These are phyloP conservation scores for Vanderwaltozyma polyspora DNA, from an alignment of 805 yeast species.

Conservation along the genomic window DNA sequence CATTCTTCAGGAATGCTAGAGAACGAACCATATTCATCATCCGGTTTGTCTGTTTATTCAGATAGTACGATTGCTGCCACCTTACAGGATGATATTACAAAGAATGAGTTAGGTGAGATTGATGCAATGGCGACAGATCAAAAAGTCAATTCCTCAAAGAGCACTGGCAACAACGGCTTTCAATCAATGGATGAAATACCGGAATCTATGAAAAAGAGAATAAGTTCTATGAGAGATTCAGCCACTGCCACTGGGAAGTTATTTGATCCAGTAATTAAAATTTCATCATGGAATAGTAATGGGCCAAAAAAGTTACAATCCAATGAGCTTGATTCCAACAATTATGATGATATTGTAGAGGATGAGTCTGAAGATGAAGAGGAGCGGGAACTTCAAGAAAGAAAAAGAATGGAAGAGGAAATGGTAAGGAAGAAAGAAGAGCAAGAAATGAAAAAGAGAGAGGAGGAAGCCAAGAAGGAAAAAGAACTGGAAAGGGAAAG, in stretches of 20 bases:
- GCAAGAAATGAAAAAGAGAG: constrained; percentile 17
- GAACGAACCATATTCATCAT: too few species aligned
- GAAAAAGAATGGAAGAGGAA: constrained; percentile 10
- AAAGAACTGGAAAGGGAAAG: constrained; percentile 7
- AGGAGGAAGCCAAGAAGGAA: constrained; percentile 11
- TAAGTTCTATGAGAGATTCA: not conserved
- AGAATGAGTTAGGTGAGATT: too few species aligned
- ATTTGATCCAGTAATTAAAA: constrained; percentile 24
- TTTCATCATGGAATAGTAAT: constrained; percentile 11
- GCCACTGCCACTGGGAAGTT: constrained; percentile 7
- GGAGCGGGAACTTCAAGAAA: constrained; percentile 10
- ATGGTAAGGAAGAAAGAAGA: constrained; percentile 14
- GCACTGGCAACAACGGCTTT: too few species aligned
- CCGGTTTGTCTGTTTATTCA: too few species aligned
- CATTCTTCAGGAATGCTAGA: too few species aligned
- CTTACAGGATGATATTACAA: too few species aligned
- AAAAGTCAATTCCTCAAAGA: too few species aligned
- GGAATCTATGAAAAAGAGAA: constrained; percentile 1
- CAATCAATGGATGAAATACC: too few species aligned
- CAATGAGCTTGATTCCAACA: constrained; percentile 25
- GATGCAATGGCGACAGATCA: too few species aligned
- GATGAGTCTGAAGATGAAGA: constrained; percentile 33
- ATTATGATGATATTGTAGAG: constrained; percentile 36
- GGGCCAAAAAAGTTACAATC: constrained; percentile 7
- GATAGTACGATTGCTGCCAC: too few species aligned